Evolutionary conservation across 108 stramenopile species (phyloP), one percentile per base, ranked within the genome.

Genomic region (Skeletonema grethae): DNA sequence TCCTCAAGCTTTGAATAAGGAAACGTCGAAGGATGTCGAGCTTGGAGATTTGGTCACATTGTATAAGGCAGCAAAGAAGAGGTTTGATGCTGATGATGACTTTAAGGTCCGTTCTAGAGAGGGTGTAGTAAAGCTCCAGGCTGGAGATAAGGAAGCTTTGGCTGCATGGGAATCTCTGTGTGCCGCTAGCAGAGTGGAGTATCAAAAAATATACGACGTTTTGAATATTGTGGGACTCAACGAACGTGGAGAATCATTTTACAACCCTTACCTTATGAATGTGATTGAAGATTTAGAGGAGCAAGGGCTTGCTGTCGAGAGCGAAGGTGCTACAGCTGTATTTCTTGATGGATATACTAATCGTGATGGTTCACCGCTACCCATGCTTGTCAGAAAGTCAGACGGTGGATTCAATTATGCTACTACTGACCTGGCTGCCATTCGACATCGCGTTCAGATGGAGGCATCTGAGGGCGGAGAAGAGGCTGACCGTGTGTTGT

Each of bases 391-490:
- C 31, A 85, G 91, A 57, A 99, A 99, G 79, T 88, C 92, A 9
- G 99, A 99, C 77, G 98, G 98, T 22, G 99, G 98, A 25, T 99
- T 91, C 75, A 97, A 97, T 65, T 99, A 99, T 71, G 98, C 98
- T 30, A 93, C 97, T 3, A 99, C 99, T 50, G 99, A 99, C 73
- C 78, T 99, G 38, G 97, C 99, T 57, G 99, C 99, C 8, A 87
- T 98, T 72, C 82, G 88, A 28, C 96, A 99, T 56, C 87, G 99
- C 35, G 86, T 94, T 32, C 46, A 68, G 30, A 60, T 90, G 67
- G 71, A 77, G 9, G 8, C 64, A 28, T 69, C 67, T 8, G 89
- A 87, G 25, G 86, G 77, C 13, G 94, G 94, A 22, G 95, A 96
- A 64, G 66, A 84, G 53, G 96, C 96, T 18, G 81, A 93, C 45